Evolutionary conservation across 176 grass and related monocot species (phyloP).

Genomic region (Olyra latifolia): DNA sequence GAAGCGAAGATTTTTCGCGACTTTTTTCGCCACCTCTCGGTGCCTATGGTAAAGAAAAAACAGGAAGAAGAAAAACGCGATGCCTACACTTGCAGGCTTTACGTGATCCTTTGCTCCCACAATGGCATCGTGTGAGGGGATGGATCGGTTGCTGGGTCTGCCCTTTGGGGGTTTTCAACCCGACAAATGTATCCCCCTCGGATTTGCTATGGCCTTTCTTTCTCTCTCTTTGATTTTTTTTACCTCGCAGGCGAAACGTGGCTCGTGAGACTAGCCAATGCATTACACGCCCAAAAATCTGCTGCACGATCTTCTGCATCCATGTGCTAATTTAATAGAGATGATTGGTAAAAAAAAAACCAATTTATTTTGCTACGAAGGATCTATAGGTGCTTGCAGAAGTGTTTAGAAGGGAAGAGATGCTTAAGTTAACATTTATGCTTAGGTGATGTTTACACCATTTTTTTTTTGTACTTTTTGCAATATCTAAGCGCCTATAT

Average conservation of each 20-base stretch:
- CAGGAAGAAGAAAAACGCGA: neutral
- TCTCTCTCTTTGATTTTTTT: neutral
- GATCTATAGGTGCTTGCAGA: too few relatives aligned
- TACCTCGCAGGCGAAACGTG: too few relatives aligned
- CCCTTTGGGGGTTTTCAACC: conserved; percentile 34
- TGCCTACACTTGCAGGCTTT: conserved; percentile 32
- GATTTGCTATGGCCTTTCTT: conserved; percentile 36
- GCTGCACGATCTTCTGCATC: too few relatives aligned
- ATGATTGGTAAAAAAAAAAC: too few relatives aligned
- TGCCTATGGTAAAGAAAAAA: conserved; percentile 14
- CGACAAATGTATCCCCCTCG: conserved; percentile 49
- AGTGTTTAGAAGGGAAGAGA: too few relatives aligned
- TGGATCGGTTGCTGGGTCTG: conserved; percentile 40
- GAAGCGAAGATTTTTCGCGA: conserved; percentile 34
- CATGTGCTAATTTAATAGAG: too few relatives aligned
- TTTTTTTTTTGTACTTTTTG: too few relatives aligned
- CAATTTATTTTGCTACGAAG: too few relatives aligned
- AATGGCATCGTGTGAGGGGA: conserved; percentile 43
- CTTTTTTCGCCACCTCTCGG: conserved; percentile 33
- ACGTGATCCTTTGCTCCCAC: conserved; percentile 28
- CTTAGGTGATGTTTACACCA: too few relatives aligned
- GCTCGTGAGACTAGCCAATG: neutral
- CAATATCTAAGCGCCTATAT: too few relatives aligned
- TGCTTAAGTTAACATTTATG: too few relatives aligned
- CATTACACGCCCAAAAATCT: neutral